Base-by-base conservation (phyloP, 2,329 filamentous ascomycete genomes). In the Chaetothyriales sp. region DNA sequence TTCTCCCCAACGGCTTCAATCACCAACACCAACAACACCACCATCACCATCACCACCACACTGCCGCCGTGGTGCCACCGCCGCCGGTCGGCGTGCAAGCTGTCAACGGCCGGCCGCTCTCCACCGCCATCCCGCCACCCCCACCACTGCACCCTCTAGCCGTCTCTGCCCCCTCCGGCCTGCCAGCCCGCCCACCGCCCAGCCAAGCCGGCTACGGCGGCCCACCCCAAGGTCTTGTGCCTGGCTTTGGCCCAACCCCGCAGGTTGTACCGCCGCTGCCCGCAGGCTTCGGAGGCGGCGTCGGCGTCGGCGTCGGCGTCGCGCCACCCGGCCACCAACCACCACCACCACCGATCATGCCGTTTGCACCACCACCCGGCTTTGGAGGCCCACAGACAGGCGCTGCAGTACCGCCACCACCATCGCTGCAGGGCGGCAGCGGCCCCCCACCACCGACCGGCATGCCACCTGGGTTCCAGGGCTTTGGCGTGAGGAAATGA, bases 151-250 rank as follows among this genome's bases (percentile, higher is more conserved):
- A 25, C 22, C 22, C 22, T 6, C 3, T 6, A 25, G 22, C 6
- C 44, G 62, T 65, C 43, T 68, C 68, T 28, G 69, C 70, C 8
- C 71, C 72, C 12, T 70, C 75, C 6, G 76, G 75, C 25, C 64
- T 81, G 22, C 83, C 83, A 42, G 80, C 82, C 51, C 72, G 83
- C 42, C 83, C 83, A n/a, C 83, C 83, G 3, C 80, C 80, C 18
- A 79, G 74, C 15, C 78, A 82, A 60, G 79, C 71, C 47, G 80
- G 80, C 1, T 84, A 83, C 62, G 82, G 81, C 43, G 83, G 82
- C 8, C 81, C 77, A 12, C 81, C 77, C 12, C 73, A 76, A 50
- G 69, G 71, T 49, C 75, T 74, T 59, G 66, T 70, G 46, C 73
- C 70, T 43, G 67, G 71, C 51, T 66, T 68, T 59, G 54, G 62